A percentile compares a stretch with the other conserved stretches of the same genome.
Conservation (phyloP, 495 filamentous ascomycete genomes). For the Geoglossum glabrum region DNA sequence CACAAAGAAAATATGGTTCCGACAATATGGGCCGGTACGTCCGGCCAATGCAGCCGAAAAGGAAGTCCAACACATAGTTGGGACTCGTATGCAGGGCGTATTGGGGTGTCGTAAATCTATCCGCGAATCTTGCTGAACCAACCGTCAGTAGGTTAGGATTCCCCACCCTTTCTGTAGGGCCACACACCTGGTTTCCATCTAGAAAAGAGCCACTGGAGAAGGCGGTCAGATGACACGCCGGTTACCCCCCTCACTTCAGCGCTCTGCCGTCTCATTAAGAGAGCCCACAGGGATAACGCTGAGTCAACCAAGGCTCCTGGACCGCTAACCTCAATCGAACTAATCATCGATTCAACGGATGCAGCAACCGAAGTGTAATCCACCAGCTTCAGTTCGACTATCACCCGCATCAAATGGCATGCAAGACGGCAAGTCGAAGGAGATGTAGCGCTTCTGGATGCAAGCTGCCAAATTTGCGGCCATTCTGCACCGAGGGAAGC, state of each 20-base stretch:
- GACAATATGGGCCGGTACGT: background rate
- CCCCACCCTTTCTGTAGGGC: constrained; percentile 3
- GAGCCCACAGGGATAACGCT: constrained; percentile 51
- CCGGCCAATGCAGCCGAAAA: constrained; percentile 19
- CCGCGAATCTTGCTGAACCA: constrained; percentile 6
- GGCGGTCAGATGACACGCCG: constrained; percentile 40
- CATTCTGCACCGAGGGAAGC: constrained; percentile 28
- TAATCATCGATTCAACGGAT: constrained; percentile 45
- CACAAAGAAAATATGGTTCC: constrained; percentile 10
- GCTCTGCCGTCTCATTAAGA: constrained; percentile 35
- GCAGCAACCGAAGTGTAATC: constrained; percentile 40
- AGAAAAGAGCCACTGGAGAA: constrained; percentile 60
- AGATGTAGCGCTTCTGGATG: constrained; percentile 47
- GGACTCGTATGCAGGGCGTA: constrained; percentile 18
- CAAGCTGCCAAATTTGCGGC: constrained; percentile 57
- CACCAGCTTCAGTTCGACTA: constrained; percentile 42
- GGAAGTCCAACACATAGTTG: constrained; percentile 18
- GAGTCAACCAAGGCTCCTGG: constrained; percentile 65
- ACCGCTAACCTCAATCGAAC: constrained; percentile 58
- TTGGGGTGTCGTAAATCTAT: constrained; percentile 7
- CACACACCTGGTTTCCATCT: constrained; percentile 56
- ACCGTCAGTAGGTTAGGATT: constrained; percentile 19
- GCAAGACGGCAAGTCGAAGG: constrained; percentile 56
- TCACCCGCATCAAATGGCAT: constrained; percentile 48
- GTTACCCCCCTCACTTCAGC: constrained; percentile 42